Conservation (phyloP, 441 rosid genomes). For the Jatropha multifida region DNA sequence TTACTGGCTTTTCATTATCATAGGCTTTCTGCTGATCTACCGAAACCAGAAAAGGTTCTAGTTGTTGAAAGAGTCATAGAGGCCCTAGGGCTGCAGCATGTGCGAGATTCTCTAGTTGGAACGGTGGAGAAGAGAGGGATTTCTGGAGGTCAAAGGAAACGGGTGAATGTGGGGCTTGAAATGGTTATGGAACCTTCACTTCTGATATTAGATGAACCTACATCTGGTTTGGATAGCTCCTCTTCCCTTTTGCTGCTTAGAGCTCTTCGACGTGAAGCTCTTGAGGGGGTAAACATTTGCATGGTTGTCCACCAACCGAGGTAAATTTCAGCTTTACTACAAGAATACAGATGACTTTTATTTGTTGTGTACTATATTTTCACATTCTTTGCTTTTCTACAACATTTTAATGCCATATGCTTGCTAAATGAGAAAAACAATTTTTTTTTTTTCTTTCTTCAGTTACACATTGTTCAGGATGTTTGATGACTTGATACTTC, state of each 20-base stretch:
- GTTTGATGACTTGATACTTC: slow-evolving; percentile 96
- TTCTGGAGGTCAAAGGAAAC: slow-evolving; percentile 97
- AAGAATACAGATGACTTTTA: not conserved
- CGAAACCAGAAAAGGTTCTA: slow-evolving; percentile 78
- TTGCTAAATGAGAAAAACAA: not conserved
- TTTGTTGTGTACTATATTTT: not conserved
- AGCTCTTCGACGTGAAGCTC: slow-evolving; percentile 98
- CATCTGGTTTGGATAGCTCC: slow-evolving; percentile 97
- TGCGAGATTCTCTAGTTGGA: slow-evolving; percentile 87
- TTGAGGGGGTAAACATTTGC: slow-evolving; percentile 95
- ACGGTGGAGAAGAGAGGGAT: slow-evolving; percentile 97
- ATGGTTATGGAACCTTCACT: slow-evolving; percentile 99
- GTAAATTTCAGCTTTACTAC: slow-evolving; percentile 29
- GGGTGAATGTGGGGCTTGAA: slow-evolving; percentile 97
- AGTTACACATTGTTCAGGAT: slow-evolving; percentile 86
- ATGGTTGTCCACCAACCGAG: slow-evolving; percentile 98
- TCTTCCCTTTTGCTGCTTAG: slow-evolving; percentile 86
- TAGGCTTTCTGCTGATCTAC: slow-evolving; percentile 75
- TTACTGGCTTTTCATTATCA: slow-evolving; percentile 2
- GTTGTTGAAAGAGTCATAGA: slow-evolving; percentile 95
- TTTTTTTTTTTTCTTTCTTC: slow-evolving; percentile 26
- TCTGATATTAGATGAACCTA: slow-evolving; percentile 95
- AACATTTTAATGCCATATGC: not conserved
- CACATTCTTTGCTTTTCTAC: not conserved
- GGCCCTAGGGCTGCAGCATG: slow-evolving; percentile 73